phyloP scores from a whole-genome alignment of 2,329 filamentous ascomycete species.

The Ophiosphaerella narmari region DNA sequence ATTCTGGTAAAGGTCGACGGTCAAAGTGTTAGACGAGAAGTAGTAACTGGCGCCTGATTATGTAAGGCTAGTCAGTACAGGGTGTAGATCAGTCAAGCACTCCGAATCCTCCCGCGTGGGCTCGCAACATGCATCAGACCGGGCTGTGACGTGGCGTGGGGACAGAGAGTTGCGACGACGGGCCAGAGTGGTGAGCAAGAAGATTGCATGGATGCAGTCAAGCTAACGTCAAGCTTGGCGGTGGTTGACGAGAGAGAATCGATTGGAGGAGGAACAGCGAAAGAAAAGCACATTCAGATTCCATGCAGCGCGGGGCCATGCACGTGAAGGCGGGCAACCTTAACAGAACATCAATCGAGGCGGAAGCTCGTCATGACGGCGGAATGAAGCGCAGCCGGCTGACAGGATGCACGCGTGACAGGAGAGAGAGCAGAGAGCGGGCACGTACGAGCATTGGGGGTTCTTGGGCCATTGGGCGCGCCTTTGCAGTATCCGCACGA shows the following conservation, averaged over 20 bases:
- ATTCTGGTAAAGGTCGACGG: constrained; percentile 69
- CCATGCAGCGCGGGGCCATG: constrained; percentile 21
- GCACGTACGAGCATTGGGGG: constrained; percentile 55
- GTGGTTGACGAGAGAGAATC: not conserved
- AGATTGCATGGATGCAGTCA: constrained; percentile 1
- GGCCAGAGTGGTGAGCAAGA: not conserved
- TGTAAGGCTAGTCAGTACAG: constrained; percentile 27
- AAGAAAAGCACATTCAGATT: constrained; percentile 6
- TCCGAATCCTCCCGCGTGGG: constrained; percentile 15
- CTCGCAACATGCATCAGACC: not conserved
- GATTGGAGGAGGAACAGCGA: constrained; percentile 11
- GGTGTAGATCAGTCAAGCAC: constrained; percentile 1
- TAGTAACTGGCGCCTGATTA: constrained; percentile 74
- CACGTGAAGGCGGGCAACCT: constrained; percentile 34
- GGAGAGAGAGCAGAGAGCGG: constrained; percentile 13
- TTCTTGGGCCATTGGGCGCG: constrained; percentile 52
- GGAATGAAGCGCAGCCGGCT: constrained; percentile 10
- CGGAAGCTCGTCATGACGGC: not conserved
- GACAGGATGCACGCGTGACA: constrained; percentile 27
- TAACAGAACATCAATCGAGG: constrained; percentile 31
- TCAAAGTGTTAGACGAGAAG: constrained; percentile 64
- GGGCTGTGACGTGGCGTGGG: constrained; percentile 16
- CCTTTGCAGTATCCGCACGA: constrained; percentile 59
- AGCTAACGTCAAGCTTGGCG: constrained; percentile 22
- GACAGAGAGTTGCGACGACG: not conserved